Evolutionary conservation across 805 yeast genomes (phyloP).

Genomic region (Candida qinlingensis): DNA sequence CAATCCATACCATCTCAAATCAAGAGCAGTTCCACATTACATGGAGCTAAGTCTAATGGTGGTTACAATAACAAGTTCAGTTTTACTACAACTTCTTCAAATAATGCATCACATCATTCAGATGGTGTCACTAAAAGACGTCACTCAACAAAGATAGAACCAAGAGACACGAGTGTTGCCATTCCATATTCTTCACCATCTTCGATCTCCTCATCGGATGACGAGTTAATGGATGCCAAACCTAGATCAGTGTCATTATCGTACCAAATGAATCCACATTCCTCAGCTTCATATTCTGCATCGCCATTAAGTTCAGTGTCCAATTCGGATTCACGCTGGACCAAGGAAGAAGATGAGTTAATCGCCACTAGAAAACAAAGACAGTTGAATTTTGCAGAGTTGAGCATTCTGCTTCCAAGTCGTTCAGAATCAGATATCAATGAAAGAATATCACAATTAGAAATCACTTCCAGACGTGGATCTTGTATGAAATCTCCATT

Average conservation of each 20-base stretch:
- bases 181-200: not conserved
- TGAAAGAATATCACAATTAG: conserved; percentile 49
- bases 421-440: conserved; percentile 73
- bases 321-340: conserved; percentile 29
- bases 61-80: conserved; percentile 4
- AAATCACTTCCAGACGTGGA: conserved; percentile 10
- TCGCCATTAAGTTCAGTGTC: too few relatives aligned
- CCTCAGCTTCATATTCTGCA: too few relatives aligned
- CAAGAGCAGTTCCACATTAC: conserved; percentile 1
- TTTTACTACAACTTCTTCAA: not conserved
- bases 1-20: conserved; percentile 6
- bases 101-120: not conserved
- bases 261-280: not conserved
- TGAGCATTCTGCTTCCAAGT: conserved; percentile 65
- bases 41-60: too few relatives aligned
- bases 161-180: conserved; percentile 1
- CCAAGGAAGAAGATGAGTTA: conserved; percentile 66
- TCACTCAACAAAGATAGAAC: conserved; percentile 5
- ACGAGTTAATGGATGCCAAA: conserved; percentile 1
- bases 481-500: not conserved
- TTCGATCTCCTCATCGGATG: conserved; percentile 9
- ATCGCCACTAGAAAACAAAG: conserved; percentile 48
- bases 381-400: conserved; percentile 65
- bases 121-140: conserved; percentile 4
- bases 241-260: not conserved